Percentiles rank a stretch among this genome's conserved stretches.
These are phyloP conservation scores for Brasilioporus rufonigricans DNA, from an alignment of 768 basidiomycete genomes.

Conservation along the genomic window DNA sequence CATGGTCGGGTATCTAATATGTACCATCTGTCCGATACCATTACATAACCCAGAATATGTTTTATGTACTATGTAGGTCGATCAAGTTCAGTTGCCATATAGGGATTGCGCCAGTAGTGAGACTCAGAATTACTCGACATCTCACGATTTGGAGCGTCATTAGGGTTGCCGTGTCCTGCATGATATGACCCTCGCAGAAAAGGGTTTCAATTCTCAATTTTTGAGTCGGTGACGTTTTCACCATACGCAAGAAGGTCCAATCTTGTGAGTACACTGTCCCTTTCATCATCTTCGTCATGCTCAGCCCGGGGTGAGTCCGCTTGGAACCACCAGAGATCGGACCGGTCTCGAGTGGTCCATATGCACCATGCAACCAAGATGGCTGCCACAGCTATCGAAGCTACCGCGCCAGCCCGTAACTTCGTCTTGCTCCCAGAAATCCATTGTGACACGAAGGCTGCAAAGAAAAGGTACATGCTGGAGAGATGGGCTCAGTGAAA, in stretches of 20 bases:
- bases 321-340: slow-evolving; percentile 27
- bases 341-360: slow-evolving; percentile 24
- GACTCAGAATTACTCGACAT: too few relatives aligned
- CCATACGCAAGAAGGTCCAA: background rate
- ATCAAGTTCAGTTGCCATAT: too few relatives aligned
- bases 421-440: slow-evolving; percentile 1
- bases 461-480: slow-evolving; percentile 31
- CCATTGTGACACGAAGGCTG: slow-evolving; percentile 28
- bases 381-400: slow-evolving; percentile 26
- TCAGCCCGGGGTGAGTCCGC: slow-evolving; percentile 10
- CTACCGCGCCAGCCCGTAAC: slow-evolving; percentile 29
- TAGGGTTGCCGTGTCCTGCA: background rate
- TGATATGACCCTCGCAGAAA: background rate
- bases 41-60: too few relatives aligned
- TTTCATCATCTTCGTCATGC: background rate
- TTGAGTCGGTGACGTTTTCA: background rate
- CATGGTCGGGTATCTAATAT: too few relatives aligned
- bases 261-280: background rate
- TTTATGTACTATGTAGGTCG: too few relatives aligned
- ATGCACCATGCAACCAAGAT: slow-evolving; percentile 46
- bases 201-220: background rate
- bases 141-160: background rate
- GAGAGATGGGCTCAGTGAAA: background rate
- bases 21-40: too few relatives aligned
- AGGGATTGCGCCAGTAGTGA: too few relatives aligned